A percentile compares a stretch with the other conserved stretches of the same genome.
Evolutionary conservation across 2,329 filamentous ascomycete genomes (phyloP).

Genomic region (Ceratocystis harringtonii): DNA sequence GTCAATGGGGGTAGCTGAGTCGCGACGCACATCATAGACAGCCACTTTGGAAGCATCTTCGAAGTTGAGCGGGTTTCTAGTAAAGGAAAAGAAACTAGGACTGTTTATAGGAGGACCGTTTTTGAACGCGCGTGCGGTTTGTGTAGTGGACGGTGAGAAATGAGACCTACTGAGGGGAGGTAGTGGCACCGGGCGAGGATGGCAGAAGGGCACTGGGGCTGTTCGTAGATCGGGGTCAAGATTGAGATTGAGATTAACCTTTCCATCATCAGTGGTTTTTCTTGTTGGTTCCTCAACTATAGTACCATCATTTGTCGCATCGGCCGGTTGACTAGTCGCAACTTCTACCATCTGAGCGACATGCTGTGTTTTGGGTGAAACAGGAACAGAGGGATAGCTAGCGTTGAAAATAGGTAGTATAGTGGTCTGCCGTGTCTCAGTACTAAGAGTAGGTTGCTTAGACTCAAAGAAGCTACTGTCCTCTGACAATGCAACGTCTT

Average conservation of each 20-base stretch:
- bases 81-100: not conserved
- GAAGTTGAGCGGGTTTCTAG: not conserved
- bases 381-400: not conserved
- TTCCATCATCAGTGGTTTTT: not conserved
- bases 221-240: not conserved
- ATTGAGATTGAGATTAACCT: not conserved
- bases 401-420: not conserved
- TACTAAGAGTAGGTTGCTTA: not conserved
- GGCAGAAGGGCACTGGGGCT: not conserved
- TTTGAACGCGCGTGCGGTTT: not conserved
- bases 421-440: not conserved
- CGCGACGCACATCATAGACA: conserved; percentile 4
- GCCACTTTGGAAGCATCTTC: not conserved
- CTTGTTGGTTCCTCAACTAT: not conserved
- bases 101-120: not conserved
- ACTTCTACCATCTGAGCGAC: not conserved
- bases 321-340: not conserved
- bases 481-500: not conserved
- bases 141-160: not conserved
- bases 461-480: not conserved
- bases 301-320: not conserved
- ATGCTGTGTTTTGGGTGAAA: not conserved
- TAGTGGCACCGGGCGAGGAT: not conserved
- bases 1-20: not conserved
- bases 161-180: not conserved